phyloP scores from a whole-genome alignment of 192 early-diverging fungal genomes.

The Gigaspora rosea region DNA sequence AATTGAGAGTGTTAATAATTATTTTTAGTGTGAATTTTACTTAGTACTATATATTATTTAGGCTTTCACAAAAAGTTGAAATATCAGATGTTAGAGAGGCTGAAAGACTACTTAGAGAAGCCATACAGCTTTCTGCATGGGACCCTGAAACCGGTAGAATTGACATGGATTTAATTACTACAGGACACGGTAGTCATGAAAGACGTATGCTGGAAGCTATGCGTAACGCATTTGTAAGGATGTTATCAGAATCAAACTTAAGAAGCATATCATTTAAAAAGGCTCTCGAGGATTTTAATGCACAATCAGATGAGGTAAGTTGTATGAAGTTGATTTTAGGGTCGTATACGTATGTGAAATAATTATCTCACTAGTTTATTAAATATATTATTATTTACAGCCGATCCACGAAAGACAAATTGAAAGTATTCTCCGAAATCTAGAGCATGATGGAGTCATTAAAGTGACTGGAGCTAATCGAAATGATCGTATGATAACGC shows the following conservation, averaged over 20 bases:
- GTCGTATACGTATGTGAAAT: background rate
- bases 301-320: slow-evolving; percentile 26
- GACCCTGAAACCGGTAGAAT: slow-evolving; percentile 93
- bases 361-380: background rate
- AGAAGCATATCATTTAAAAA: background rate
- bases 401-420: slow-evolving; percentile 15
- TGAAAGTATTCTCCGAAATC: background rate
- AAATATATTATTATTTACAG: slow-evolving; percentile 14
- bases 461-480: background rate
- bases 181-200: slow-evolving; percentile 81
- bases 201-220: slow-evolving; percentile 64
- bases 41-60: background rate
- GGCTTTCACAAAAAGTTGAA: slow-evolving; percentile 76
- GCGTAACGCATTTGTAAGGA: slow-evolving; percentile 50
- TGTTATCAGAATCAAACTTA: slow-evolving; percentile 24
- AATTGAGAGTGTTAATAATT: background rate
- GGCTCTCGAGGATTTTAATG: slow-evolving; percentile 3
- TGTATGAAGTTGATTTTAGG: background rate
- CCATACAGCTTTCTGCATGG: slow-evolving; percentile 88
- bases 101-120: slow-evolving; percentile 80
- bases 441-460: slow-evolving; percentile 18
- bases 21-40: too few relatives aligned
- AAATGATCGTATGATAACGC: slow-evolving; percentile 9
- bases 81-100: slow-evolving; percentile 87
- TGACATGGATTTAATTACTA: slow-evolving; percentile 90